These are phyloP conservation scores for Colletotrichum tamarilloi DNA, from an alignment of 2,329 filamentous ascomycete species.

Conservation along the genomic window DNA sequence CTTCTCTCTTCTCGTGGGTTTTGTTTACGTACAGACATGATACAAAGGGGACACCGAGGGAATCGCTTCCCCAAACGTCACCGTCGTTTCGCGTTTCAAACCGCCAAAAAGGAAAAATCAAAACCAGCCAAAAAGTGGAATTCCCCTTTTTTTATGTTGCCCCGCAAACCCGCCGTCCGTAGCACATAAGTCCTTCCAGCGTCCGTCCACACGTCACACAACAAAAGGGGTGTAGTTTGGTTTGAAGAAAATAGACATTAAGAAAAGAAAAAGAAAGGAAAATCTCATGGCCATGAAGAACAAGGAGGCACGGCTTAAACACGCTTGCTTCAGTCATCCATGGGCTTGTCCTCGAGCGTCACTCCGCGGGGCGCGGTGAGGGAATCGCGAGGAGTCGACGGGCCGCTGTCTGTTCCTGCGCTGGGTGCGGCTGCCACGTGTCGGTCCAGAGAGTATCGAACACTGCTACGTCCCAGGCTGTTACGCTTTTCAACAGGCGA, in stretches of 20 bases:
- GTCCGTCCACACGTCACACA: slow-evolving; percentile 24
- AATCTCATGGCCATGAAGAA: not conserved
- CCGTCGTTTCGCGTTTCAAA: slow-evolving; percentile 20
- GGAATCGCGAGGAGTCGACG: slow-evolving; percentile 39
- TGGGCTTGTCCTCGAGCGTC: slow-evolving; percentile 63
- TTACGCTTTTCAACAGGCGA: slow-evolving; percentile 69
- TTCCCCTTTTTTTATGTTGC: slow-evolving; percentile 1
- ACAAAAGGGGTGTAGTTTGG: slow-evolving; percentile 2
- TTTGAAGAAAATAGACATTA: slow-evolving; percentile 32
- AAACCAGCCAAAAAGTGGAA: slow-evolving; percentile 21
- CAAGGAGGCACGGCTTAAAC: not conserved
- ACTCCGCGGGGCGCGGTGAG: slow-evolving; percentile 52
- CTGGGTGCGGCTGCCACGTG: slow-evolving; percentile 54
- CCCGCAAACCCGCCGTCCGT: not conserved
- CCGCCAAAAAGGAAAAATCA: not conserved
- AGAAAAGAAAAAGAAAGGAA: slow-evolving; percentile 25
- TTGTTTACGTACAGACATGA: slow-evolving; percentile 35
- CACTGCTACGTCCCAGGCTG: slow-evolving; percentile 67
- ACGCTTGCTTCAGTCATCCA: slow-evolving; percentile 56
- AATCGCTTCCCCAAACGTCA: slow-evolving; percentile 30
- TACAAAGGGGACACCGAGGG: slow-evolving; percentile 32
- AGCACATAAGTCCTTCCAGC: slow-evolving; percentile 8
- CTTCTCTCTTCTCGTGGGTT: slow-evolving; percentile 22
- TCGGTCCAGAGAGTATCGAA: slow-evolving; percentile 62
- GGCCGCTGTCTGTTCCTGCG: slow-evolving; percentile 33